Base-by-base conservation (phyloP, 2,329 filamentous ascomycete genomes). In the Alternaria dauci region DNA sequence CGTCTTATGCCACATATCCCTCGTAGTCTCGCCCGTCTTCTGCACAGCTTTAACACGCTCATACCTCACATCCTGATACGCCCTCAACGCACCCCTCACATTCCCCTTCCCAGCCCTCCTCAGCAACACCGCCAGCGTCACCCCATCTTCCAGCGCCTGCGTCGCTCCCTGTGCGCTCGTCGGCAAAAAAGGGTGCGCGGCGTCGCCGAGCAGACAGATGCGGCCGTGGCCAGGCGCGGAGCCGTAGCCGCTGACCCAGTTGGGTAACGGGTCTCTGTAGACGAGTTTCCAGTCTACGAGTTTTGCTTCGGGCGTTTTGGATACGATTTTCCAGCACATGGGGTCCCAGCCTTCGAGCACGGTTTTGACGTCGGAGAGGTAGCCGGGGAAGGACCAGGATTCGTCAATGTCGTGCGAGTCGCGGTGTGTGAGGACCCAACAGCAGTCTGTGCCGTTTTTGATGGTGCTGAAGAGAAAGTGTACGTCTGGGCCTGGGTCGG, bases 211-310 rank as follows among this genome's bases (percentile, higher is more conserved):
- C 28, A 86, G 74, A 1, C 80, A 83, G 53, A 86, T 84, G 42
- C 80, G 78, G 7, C 74, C 74, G 26, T 76, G 72, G 4, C 73
- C 72, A 8, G 71, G 68, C 0, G 73, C 74, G 23, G 62, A 58
- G 38, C 83, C 81, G 55, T 82, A 81, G n/a, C 75, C 73, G 0
- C 81, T 84, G 1, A 86, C 79, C 85, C 85, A 87, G 0, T 79
- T 82, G 0, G 83, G 81, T 9, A 84, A 75, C 0, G 84, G 84
- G 65, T 86, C 83, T 41, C 84, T 79, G 61, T 84, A 86, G 44
- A 84, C 83, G 25, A 86, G 82, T 65, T 85, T 85, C 84, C 84
- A 87, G 66, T 85, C 83, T 1, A 86, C 78, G 23, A 82, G 65
- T 11, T 72, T 72, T 0, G 65, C 59, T 63, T 77, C 70, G 8